phyloP scores from a whole-genome alignment of 805 yeast genomes.

The Candida ovalis region DNA sequence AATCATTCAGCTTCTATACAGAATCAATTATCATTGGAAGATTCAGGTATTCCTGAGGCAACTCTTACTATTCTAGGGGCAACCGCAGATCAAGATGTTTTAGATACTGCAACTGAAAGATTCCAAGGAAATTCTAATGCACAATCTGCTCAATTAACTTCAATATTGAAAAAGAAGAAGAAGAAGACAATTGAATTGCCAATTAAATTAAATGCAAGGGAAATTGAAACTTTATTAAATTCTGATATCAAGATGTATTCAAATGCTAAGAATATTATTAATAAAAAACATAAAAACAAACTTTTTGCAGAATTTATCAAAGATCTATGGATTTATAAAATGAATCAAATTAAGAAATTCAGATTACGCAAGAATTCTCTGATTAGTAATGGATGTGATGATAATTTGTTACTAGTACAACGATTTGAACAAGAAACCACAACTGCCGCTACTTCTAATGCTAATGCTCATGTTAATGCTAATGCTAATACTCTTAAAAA shows the following conservation, averaged over 20 bases:
- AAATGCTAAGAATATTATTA: constrained; percentile 22
- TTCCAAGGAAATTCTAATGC: neutral
- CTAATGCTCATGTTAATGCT: neutral
- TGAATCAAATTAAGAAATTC: constrained; percentile 12
- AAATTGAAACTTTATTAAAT: constrained; percentile 21
- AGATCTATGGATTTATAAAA: constrained; percentile 21
- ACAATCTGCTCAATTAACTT: neutral
- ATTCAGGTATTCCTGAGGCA: neutral
- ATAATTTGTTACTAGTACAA: constrained; percentile 11
- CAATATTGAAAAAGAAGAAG: constrained; percentile 12
- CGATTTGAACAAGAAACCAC: constrained; percentile 4
- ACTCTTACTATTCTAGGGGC: neutral
- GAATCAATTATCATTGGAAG: neutral
- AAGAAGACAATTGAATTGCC: constrained; percentile 17
- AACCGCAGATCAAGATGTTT: neutral
- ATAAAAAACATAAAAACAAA: constrained; percentile 24
- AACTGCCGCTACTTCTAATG: neutral
- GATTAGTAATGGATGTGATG: neutral
- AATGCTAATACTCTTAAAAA: neutral
- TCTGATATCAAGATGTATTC: constrained; percentile 22
- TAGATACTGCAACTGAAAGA: neutral
- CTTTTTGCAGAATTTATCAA: constrained; percentile 25
- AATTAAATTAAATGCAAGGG: constrained; percentile 14
- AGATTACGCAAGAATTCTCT: neutral
- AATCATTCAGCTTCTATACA: neutral